phyloP scores from a whole-genome alignment of 202 grass and related monocot genomes.

The Elaeis oleifera region DNA sequence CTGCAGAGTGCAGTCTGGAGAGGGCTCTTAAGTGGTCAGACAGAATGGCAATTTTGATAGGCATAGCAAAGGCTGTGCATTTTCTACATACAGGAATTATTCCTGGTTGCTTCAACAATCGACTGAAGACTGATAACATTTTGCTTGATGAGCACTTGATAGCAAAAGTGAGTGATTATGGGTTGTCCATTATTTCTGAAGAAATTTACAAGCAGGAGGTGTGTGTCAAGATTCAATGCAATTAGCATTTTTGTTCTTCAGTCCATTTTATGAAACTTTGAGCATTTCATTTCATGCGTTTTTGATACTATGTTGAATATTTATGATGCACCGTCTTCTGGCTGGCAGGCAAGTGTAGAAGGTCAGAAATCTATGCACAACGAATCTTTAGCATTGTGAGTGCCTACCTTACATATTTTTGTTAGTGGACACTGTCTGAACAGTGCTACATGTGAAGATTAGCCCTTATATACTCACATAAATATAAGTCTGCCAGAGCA shows the following conservation, averaged over 20 bases:
- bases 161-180: constrained; percentile 86
- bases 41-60: constrained; percentile 63
- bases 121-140: constrained; percentile 62
- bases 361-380: constrained; percentile 34
- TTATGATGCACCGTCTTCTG: not conserved
- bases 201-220: constrained; percentile 93
- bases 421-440: not conserved
- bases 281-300: no score
- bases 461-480: no score
- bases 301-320: no score
- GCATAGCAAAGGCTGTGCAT: constrained; percentile 88
- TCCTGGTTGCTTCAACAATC: constrained; percentile 88
- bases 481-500: no score
- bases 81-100: constrained; percentile 97
- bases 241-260: not conserved
- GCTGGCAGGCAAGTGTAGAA: constrained; percentile 49
- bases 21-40: constrained; percentile 75
- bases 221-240: not conserved
- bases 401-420: constrained; percentile 2
- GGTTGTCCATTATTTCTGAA: constrained; percentile 83
- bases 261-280: no score
- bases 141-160: constrained; percentile 79
- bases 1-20: constrained; percentile 52
- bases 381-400: constrained; percentile 49
- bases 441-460: no score